phyloP scores from a whole-genome alignment of 2,329 filamentous ascomycete species.

The Trichoderma sp. region DNA sequence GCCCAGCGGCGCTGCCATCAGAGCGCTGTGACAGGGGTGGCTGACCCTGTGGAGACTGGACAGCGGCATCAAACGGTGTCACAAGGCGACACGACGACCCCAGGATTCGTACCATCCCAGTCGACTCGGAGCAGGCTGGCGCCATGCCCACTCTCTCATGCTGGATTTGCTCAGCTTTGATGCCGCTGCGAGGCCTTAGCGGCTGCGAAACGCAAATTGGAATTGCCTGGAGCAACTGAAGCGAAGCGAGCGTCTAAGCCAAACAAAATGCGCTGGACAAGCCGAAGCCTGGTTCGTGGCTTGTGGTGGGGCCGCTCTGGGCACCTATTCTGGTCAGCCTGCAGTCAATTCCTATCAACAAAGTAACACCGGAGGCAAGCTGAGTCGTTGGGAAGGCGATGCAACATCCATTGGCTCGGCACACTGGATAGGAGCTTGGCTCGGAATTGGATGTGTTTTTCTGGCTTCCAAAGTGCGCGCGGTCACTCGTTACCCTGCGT shows the following conservation, averaged over 20 bases:
- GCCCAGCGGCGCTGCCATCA: constrained; percentile 24
- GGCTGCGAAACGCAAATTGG: constrained; percentile 10
- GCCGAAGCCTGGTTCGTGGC: constrained; percentile 20
- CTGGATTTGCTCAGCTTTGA: constrained; percentile 14
- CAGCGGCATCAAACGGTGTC: constrained; percentile 26
- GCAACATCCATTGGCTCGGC: constrained; percentile 2
- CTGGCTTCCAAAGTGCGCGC: background rate
- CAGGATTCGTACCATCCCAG: constrained; percentile 20
- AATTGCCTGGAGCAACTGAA: background rate
- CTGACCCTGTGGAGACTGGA: constrained; percentile 25
- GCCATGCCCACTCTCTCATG: constrained; percentile 2
- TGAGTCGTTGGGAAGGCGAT: background rate
- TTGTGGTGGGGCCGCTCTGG: constrained; percentile 26
- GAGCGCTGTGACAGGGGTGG: constrained; percentile 26
- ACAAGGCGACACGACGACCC: constrained; percentile 25
- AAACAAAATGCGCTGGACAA: constrained; percentile 14
- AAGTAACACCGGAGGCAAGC: constrained; percentile 21
- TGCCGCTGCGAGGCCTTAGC: background rate
- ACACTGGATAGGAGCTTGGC: background rate
- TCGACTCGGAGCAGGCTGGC: constrained; percentile 7
- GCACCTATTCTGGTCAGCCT: constrained; percentile 23
- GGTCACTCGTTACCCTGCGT: background rate
- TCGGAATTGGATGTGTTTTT: background rate
- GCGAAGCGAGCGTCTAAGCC: constrained; percentile 1
- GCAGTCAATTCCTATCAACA: constrained; percentile 15